These are phyloP conservation scores for Platismatia glauca DNA, from an alignment of 495 filamentous ascomycete species.

Conservation along the genomic window DNA sequence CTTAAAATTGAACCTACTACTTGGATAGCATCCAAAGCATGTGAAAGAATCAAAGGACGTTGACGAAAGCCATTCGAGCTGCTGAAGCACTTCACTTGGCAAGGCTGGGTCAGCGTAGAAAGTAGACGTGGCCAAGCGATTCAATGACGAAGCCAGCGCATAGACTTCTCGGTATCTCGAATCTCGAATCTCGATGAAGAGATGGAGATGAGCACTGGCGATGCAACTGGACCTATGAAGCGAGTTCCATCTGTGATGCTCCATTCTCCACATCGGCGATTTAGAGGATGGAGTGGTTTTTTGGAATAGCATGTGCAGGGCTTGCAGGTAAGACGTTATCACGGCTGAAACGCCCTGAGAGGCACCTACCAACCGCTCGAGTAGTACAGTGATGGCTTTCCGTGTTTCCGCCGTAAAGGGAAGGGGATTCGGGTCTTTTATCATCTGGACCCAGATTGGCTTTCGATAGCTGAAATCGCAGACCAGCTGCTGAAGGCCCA, in stretches of 20 bases:
- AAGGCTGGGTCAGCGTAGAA: neutral
- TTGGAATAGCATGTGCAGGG: neutral
- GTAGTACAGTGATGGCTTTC: neutral
- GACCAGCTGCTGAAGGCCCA: neutral
- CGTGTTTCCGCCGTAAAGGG: neutral
- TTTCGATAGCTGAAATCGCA: neutral
- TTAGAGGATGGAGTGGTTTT: neutral
- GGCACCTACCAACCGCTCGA: neutral
- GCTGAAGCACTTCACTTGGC: neutral
- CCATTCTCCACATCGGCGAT: neutral
- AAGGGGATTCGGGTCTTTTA: neutral
- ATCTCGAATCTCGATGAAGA: neutral
- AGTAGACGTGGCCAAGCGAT: neutral
- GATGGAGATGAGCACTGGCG: neutral
- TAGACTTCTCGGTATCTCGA: neutral
- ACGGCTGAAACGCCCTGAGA: neutral
- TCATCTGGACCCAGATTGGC: constrained; percentile 3
- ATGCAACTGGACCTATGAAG: no score
- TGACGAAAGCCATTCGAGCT: neutral
- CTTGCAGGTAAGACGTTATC: neutral
- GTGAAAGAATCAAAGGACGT: neutral
- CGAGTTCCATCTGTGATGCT: neutral
- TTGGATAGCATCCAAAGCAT: neutral
- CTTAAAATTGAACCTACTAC: neutral
- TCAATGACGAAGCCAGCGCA: neutral